Conservation (phyloP, 306 rosid species). For the Cyamopsis tetragonoloba region DNA sequence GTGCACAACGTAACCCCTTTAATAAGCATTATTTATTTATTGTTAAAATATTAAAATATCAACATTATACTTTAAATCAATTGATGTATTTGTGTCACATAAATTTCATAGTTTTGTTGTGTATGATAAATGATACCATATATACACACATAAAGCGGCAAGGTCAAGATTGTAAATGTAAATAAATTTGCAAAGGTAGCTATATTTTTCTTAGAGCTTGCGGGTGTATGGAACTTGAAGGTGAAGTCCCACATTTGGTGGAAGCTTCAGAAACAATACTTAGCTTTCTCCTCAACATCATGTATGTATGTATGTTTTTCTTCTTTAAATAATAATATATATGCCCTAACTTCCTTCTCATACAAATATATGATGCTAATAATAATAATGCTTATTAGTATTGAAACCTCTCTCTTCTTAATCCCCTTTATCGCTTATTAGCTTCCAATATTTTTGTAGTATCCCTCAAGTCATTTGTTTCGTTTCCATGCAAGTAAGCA, state of each 20-base stretch:
- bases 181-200: background rate
- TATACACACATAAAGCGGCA: background rate
- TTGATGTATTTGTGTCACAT: too few species aligned
- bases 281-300: constrained; percentile 40
- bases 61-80: too few species aligned
- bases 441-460: constrained; percentile 20
- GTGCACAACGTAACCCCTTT: too few species aligned
- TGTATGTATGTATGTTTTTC: too few species aligned
- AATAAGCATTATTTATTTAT: too few species aligned
- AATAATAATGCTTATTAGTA: constrained; percentile 38
- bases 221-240: constrained; percentile 40
- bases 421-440: background rate
- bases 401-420: constrained; percentile 3
- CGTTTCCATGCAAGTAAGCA: constrained; percentile 54
- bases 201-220: constrained; percentile 21
- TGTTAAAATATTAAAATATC: too few species aligned
- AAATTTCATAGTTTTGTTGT: too few species aligned
- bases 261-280: constrained; percentile 67
- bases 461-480: constrained; percentile 42
- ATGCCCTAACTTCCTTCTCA: constrained; percentile 48
- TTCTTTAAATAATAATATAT: constrained; percentile 35
- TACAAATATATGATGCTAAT: too few species aligned
- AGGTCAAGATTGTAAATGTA: constrained; percentile 25
- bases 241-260: constrained; percentile 79
- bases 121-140: too few species aligned